A percentile compares a stretch with the other conserved stretches of the same genome.
phyloP scores from a whole-genome alignment of 2,329 filamentous ascomycete species.

The Cucurbitaria berberidis region DNA sequence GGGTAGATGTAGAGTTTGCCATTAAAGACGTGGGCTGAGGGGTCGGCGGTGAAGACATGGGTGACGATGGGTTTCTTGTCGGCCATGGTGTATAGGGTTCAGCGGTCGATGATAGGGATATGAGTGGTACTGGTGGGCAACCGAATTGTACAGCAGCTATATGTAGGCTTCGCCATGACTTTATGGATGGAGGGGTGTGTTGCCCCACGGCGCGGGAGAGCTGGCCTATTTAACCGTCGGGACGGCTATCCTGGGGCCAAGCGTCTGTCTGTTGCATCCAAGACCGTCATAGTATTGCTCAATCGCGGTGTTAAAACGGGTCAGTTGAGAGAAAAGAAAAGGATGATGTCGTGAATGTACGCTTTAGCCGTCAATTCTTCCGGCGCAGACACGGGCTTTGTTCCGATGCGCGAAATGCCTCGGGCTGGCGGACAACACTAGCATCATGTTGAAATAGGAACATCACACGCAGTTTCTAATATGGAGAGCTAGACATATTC shows the following conservation, averaged over 20 bases:
- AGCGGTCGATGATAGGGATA: not conserved
- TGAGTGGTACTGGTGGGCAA: not conserved
- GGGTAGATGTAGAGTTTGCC: slow-evolving; percentile 79
- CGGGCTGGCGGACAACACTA: slow-evolving; percentile 29
- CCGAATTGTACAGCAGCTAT: slow-evolving; percentile 1
- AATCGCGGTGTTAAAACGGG: slow-evolving; percentile 18
- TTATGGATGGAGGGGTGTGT: slow-evolving; percentile 34
- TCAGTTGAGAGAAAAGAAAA: slow-evolving; percentile 18
- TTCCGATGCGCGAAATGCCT: slow-evolving; percentile 18
- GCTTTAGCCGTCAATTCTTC: slow-evolving; percentile 46
- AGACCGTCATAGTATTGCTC: slow-evolving; percentile 23
- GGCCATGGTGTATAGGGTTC: slow-evolving; percentile 30
- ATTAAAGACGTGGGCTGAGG: slow-evolving; percentile 81
- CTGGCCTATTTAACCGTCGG: slow-evolving; percentile 43
- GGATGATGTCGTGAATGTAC: slow-evolving; percentile 12
- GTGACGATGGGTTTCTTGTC: slow-evolving; percentile 68
- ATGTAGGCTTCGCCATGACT: slow-evolving; percentile 24
- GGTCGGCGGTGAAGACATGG: slow-evolving; percentile 80
- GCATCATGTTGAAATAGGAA: not conserved
- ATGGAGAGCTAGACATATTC: no score
- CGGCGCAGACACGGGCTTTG: slow-evolving; percentile 26
- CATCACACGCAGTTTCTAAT: not conserved
- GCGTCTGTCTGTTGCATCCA: slow-evolving; percentile 20
- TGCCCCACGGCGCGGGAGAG: slow-evolving; percentile 31
- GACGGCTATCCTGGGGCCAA: slow-evolving; percentile 31